A percentile compares a stretch with the other conserved stretches of the same genome.
Evolutionary conservation across 75 land plant genomes (phyloP).

Genomic region (Sequoiadendron giganteum): DNA sequence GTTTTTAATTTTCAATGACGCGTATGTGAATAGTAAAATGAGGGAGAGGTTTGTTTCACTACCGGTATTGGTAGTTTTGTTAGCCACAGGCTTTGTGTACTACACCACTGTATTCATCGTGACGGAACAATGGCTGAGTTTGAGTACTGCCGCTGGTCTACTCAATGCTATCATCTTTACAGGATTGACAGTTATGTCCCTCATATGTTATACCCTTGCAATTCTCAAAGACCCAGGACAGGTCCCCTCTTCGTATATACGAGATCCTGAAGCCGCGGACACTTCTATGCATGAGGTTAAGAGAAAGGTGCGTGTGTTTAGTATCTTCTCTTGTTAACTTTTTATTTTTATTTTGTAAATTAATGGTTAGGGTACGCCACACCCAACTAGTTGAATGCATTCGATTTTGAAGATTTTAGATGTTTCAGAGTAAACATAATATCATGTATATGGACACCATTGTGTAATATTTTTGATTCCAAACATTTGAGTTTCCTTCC

Average conservation of each 20-base stretch:
- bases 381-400: not conserved
- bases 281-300: constrained; percentile 84
- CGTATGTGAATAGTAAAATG: constrained; percentile 3
- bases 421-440: not conserved
- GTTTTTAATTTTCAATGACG: not conserved
- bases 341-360: not conserved
- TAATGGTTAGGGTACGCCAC: too few relatives aligned
- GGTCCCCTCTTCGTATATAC: constrained; percentile 68
- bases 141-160: constrained; percentile 71
- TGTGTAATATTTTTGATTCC: too few relatives aligned
- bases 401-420: not conserved
- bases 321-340: not conserved
- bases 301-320: constrained; percentile 66
- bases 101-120: constrained; percentile 71
- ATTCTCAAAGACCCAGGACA: constrained; percentile 78
- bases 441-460: not conserved
- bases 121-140: constrained; percentile 79
- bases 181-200: constrained; percentile 48
- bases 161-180: constrained; percentile 75
- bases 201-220: constrained; percentile 60
- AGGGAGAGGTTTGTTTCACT: constrained; percentile 50
- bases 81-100: constrained; percentile 61
- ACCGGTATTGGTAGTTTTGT: constrained; percentile 59
- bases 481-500: too few relatives aligned
- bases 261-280: constrained; percentile 70